phyloP scores from a whole-genome alignment of 2,329 filamentous ascomycete genomes.

The Parascedosporium putredinis region DNA sequence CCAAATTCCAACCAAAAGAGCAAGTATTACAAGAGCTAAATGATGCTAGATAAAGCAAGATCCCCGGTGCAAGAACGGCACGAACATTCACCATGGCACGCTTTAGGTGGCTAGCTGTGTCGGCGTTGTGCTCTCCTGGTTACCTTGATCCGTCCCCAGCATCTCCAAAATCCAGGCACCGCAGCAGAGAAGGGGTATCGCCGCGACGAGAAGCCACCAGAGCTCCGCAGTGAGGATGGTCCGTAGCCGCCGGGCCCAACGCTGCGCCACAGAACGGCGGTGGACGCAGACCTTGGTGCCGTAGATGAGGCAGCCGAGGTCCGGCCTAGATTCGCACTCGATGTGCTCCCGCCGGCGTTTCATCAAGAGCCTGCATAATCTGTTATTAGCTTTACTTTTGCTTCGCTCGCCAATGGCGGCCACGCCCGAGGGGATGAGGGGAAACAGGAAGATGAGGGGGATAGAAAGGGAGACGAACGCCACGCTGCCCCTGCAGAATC shows the following conservation, averaged over 20 bases:
- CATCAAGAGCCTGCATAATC: constrained; percentile 43
- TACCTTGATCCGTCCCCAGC: constrained; percentile 12
- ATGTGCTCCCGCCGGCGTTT: constrained; percentile 47
- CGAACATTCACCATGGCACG: too few relatives aligned
- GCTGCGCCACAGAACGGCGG: constrained; percentile 32
- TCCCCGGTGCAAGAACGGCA: too few relatives aligned
- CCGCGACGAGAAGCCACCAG: constrained; percentile 37
- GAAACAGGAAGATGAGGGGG: neutral
- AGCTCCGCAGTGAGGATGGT: constrained; percentile 33
- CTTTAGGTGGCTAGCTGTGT: too few relatives aligned
- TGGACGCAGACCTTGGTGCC: constrained; percentile 38
- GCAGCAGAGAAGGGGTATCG: constrained; percentile 28
- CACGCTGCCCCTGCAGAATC: constrained; percentile 50
- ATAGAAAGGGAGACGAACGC: constrained; percentile 40
- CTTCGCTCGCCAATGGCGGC: neutral
- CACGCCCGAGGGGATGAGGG: neutral
- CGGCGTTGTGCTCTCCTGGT: neutral
- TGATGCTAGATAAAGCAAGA: too few relatives aligned
- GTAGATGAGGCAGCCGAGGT: constrained; percentile 44
- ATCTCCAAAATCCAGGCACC: constrained; percentile 24
- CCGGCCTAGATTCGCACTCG: constrained; percentile 49
- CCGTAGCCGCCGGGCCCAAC: constrained; percentile 33
- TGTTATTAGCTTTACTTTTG: too few relatives aligned
- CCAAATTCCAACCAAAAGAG: too few relatives aligned
- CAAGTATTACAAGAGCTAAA: too few relatives aligned